Percentiles rank a stretch among this genome's conserved stretches.
Conservation (phyloP, 1,284 basidiomycete species). For the Heliocybe sulcata region DNA sequence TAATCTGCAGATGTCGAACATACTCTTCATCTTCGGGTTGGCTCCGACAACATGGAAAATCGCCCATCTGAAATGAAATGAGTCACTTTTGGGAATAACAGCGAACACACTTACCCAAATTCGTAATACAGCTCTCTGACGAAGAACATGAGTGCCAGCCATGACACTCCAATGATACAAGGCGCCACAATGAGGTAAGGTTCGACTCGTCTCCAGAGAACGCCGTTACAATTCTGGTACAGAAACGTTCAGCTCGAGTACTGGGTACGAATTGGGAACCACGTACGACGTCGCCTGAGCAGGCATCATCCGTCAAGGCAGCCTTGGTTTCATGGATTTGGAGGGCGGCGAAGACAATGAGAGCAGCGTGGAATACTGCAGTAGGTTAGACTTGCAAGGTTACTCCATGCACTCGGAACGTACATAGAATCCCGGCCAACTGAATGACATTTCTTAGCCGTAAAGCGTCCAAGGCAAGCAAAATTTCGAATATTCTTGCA, state of each 20-base stretch:
- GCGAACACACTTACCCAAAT: conserved; percentile 31
- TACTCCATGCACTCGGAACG: conserved; percentile 14
- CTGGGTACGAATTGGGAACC: neutral
- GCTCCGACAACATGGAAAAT: conserved; percentile 83
- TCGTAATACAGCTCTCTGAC: conserved; percentile 34
- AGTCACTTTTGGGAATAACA: neutral
- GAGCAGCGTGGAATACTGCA: conserved; percentile 65
- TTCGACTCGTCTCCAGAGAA: conserved; percentile 23
- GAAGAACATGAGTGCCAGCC: conserved; percentile 29
- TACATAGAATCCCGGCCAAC: conserved; percentile 64
- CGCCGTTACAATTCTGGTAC: conserved; percentile 7
- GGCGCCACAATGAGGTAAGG: conserved; percentile 35
- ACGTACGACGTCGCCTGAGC: conserved; percentile 14
- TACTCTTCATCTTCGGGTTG: conserved; percentile 73
- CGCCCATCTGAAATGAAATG: conserved; percentile 52
- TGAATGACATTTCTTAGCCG: conserved; percentile 72
- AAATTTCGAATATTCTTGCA: conserved; percentile 59
- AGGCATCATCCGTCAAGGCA: conserved; percentile 35
- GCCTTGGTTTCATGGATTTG: conserved; percentile 65
- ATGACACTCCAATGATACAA: conserved; percentile 28
- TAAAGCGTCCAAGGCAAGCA: conserved; percentile 71
- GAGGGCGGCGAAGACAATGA: conserved; percentile 65
- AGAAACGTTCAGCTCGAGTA: neutral
- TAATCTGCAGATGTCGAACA: conserved; percentile 16
- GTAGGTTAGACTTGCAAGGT: neutral